phyloP scores from a whole-genome alignment of 495 filamentous ascomycete genomes.

The Trichoderma asperelloides region DNA sequence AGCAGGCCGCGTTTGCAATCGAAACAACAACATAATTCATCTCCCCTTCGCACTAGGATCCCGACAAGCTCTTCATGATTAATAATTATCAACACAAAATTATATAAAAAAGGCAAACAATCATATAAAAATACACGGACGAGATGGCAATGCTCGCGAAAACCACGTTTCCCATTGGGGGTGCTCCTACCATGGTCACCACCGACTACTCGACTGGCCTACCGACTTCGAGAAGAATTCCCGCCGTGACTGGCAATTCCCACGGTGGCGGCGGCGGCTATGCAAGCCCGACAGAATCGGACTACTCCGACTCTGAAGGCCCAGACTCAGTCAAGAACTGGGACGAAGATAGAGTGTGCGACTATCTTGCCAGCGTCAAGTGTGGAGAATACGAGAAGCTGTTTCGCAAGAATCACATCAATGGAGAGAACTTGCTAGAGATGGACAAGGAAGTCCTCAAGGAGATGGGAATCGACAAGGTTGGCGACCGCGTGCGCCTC shows the following conservation, averaged over 20 bases:
- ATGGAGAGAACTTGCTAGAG: constrained; percentile 90
- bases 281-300: constrained; percentile 83
- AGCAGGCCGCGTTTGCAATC: not conserved
- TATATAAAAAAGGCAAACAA: not conserved
- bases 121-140: not conserved
- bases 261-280: constrained; percentile 42
- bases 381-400: constrained; percentile 87
- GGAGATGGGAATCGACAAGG: constrained; percentile 97
- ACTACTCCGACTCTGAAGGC: constrained; percentile 72
- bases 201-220: constrained; percentile 43
- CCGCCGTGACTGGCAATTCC: constrained; percentile 47
- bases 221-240: constrained; percentile 44
- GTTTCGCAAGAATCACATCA: constrained; percentile 92
- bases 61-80: not conserved
- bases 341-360: constrained; percentile 85
- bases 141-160: constrained; percentile 83
- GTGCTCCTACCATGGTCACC: constrained; percentile 44
- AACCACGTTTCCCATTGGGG: constrained; percentile 59
- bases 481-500: constrained; percentile 93
- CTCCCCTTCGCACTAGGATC: not conserved
- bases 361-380: constrained; percentile 84
- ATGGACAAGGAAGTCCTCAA: constrained; percentile 94
- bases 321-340: constrained; percentile 56
- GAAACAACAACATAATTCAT: not conserved
- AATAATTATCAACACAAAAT: not conserved